phyloP scores from a whole-genome alignment of 1,139 yeast species.

The Candida glucosophila region DNA sequence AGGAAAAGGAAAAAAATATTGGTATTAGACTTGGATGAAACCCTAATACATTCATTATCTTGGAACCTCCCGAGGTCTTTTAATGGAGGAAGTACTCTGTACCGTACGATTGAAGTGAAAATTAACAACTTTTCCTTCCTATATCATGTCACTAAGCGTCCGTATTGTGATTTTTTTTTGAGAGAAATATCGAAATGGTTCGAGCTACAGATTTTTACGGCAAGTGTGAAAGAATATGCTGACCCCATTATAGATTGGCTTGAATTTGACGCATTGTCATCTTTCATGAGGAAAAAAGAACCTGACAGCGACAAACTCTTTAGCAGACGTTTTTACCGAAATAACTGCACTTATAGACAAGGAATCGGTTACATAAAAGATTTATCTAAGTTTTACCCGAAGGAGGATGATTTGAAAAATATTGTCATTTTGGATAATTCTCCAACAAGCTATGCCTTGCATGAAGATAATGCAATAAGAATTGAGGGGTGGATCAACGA shows the following conservation, averaged over 20 bases:
- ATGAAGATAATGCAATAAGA: constrained; percentile 81
- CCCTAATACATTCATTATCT: constrained; percentile 83
- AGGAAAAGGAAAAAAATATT: constrained; percentile 49
- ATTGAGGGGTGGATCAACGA: constrained; percentile 98
- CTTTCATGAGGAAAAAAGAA: constrained; percentile 1
- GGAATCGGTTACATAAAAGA: constrained; percentile 90
- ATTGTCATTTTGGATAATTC: constrained; percentile 85
- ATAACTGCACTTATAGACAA: constrained; percentile 65
- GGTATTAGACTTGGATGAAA: constrained; percentile 86
- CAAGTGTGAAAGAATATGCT: constrained; percentile 90
- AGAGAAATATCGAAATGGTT: constrained; percentile 80
- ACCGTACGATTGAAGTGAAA: constrained; percentile 81
- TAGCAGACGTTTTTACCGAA: constrained; percentile 62
- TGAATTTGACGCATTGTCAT: constrained; percentile 24
- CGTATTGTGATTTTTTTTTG: constrained; percentile 79
- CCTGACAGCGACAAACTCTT: constrained; percentile 21
- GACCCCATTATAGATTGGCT: constrained; percentile 95
- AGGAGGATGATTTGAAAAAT: constrained; percentile 55
- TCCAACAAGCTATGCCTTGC: constrained; percentile 78
- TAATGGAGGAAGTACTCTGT: constrained; percentile 43
- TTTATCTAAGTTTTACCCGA: constrained; percentile 40
- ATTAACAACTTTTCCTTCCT: constrained; percentile 62
- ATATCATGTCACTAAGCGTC: constrained; percentile 87
- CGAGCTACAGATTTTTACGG: constrained; percentile 83
- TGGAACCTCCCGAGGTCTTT: constrained; percentile 43